phyloP scores from a whole-genome alignment of 441 rosid genomes.

The Manihot esculenta region DNA sequence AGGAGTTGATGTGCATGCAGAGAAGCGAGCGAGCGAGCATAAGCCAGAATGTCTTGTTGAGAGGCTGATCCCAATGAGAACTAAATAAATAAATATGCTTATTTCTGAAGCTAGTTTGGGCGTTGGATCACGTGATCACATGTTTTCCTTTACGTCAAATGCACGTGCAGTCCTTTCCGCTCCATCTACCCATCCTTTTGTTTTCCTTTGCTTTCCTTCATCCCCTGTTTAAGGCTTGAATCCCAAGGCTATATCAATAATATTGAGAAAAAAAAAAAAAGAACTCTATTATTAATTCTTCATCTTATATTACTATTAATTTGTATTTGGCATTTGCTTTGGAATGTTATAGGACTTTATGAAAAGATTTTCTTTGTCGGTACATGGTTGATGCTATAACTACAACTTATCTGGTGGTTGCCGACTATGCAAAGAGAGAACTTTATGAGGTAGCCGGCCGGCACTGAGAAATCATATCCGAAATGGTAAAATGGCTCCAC shows the following conservation, averaged over 20 bases:
- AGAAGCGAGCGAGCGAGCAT: not conserved
- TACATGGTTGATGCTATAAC: too few relatives aligned
- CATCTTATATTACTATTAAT: too few relatives aligned
- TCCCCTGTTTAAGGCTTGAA: constrained; percentile 9
- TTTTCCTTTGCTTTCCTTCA: not conserved
- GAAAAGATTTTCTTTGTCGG: too few relatives aligned
- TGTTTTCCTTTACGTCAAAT: constrained; percentile 35
- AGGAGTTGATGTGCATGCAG: not conserved
- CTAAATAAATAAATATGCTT: constrained; percentile 23
- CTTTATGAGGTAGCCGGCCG: too few relatives aligned
- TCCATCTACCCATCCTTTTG: constrained; percentile 12
- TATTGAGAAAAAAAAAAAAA: too few relatives aligned
- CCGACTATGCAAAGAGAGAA: too few relatives aligned
- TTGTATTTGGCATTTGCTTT: too few relatives aligned
- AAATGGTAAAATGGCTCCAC: not conserved
- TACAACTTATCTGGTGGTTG: too few relatives aligned
- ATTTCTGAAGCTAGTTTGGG: constrained; percentile 18
- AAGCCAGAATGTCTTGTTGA: constrained; percentile 40
- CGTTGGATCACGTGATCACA: constrained; percentile 38
- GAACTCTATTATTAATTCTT: too few relatives aligned
- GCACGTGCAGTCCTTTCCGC: constrained; percentile 31
- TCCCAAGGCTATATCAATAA: too few relatives aligned
- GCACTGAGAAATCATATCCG: too few relatives aligned
- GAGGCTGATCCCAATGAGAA: constrained; percentile 34
- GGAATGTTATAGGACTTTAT: too few relatives aligned